Base-by-base conservation (phyloP, 192 early-diverging fungal genomes). In the Podochytrium sp. region DNA sequence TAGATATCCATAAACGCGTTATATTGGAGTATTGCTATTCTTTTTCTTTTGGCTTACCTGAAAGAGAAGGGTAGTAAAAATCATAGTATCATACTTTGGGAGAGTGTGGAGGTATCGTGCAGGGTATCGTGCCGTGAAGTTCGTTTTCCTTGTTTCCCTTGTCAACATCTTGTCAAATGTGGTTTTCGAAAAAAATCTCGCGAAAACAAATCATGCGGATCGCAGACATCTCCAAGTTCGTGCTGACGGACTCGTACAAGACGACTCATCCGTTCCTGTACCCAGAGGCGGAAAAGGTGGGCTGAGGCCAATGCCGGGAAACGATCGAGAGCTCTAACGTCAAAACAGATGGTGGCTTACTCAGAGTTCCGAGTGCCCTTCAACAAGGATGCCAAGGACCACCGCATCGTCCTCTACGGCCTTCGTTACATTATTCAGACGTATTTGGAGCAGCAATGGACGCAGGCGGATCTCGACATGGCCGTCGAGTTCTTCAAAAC, bases 231-330 rank as follows among this genome's bases (percentile, higher is more conserved):
- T 91, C 92, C 1, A 78, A 87, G 10, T 77, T 86, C 5, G 74
- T 96, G 42, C 76, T 96, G 27, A 90, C 94, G 5, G 94, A 96
- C 79, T 92, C 91, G 35, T 96, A 96, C 88, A 96, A 96, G 82
- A 82, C 86, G 0, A 86, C 86, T 23, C 94, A 96, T 72, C 83
- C 83, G 20, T 86, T 83, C 68, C 79, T 96, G 49, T 93, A 92
- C 74, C 94, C 94, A 1, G 82, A 86, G 18, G 88, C 92, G 1
- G 66, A 84, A 42, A 81, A 84, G 80, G 85, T 88, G 61, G 20
- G 58, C 42, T 65, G 0, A 18, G 23, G 34, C 67, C 20, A 58
- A 39, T 12, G 25, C 65, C 34, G 7, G 30, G 29, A 12, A 29
- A 34, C 20, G 49, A 34, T 29, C 39, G 20, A 14, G 20, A 47